Evolutionary conservation across 108 stramenopile genomes (phyloP).

Genomic region (Schizochytrium sp.): DNA sequence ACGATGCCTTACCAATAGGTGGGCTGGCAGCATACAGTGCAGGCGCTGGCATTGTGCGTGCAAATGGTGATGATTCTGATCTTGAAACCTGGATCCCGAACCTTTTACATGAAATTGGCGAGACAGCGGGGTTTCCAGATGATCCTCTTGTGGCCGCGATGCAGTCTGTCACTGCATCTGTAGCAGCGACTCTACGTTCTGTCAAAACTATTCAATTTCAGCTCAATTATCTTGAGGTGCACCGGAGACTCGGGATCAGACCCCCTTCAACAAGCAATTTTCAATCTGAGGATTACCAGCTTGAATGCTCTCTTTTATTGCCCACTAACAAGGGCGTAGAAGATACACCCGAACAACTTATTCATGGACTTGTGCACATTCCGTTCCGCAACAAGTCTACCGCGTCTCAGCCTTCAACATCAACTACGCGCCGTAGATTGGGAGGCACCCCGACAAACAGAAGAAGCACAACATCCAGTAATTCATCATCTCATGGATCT

Average conservation of each 20-base stretch:
- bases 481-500: no score
- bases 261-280: no score
- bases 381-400: no score
- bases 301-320: no score
- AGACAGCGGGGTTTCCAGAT: not conserved
- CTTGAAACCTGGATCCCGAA: slow-evolving; percentile 23
- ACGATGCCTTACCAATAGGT: not conserved
- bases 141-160: slow-evolving; percentile 17
- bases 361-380: no score
- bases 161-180: slow-evolving; percentile 2
- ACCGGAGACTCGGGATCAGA: not conserved
- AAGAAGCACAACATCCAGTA: no score
- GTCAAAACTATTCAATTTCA: not conserved
- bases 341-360: no score
- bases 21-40: not conserved
- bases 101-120: slow-evolving; percentile 39
- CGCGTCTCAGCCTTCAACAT: no score
- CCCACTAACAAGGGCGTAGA: no score
- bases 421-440: no score
- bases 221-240: not conserved
- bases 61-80: not conserved
- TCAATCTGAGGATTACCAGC: no score
- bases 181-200: not conserved
- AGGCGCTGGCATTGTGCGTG: not conserved
- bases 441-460: no score